Evolutionary conservation across 2,329 filamentous ascomycete species (phyloP).

Genomic region (Talaromyces piceae): DNA sequence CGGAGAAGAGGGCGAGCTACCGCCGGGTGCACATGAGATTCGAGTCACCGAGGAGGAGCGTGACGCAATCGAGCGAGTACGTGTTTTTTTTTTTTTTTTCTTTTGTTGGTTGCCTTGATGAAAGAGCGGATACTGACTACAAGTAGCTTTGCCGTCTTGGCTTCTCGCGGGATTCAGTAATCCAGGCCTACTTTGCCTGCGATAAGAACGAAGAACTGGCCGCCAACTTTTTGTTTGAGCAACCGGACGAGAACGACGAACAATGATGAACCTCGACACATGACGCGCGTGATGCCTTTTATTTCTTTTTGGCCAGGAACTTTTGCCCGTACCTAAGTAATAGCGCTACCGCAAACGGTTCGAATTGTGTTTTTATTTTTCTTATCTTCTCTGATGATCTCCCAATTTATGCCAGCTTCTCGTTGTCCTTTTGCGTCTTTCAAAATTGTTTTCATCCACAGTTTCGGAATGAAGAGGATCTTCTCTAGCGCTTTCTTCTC

Average conservation of each 20-base stretch:
- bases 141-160: constrained; percentile 81
- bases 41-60: constrained; percentile 92
- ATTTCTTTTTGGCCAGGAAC: not conserved
- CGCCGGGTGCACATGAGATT: constrained; percentile 82
- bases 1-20: constrained; percentile 68
- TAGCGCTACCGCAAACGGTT: not conserved
- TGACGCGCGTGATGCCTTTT: not conserved
- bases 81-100: constrained; percentile 23
- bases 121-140: constrained; percentile 1
- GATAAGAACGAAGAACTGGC: constrained; percentile 99
- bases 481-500: not conserved
- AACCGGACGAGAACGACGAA: constrained; percentile 70
- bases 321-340: too few relatives aligned
- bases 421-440: not conserved
- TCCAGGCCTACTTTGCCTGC: constrained; percentile 97
- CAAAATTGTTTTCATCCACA: not conserved
- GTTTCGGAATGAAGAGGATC: not conserved
- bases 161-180: constrained; percentile 86
- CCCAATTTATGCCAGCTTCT: not conserved
- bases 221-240: constrained; percentile 96
- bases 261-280: constrained; percentile 15
- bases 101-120: too few relatives aligned
- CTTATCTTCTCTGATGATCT: not conserved
- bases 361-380: not conserved
- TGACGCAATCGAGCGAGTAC: constrained; percentile 90